Evolutionary conservation across 2,329 filamentous ascomycete genomes (phyloP).

Genomic region (Sporothrix inflata): DNA sequence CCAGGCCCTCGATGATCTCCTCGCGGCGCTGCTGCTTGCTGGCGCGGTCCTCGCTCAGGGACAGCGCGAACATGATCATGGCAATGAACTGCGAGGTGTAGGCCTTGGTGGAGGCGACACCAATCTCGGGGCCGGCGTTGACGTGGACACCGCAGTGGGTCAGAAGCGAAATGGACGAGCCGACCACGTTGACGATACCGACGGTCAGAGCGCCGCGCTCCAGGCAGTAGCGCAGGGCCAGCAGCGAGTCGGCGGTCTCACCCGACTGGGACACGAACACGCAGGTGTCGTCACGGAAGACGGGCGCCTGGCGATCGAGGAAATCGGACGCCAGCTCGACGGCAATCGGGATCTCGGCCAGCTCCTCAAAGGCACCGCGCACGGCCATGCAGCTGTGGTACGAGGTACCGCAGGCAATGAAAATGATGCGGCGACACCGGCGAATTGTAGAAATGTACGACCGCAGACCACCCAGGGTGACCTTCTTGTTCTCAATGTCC

Average conservation of each 20-base stretch:
- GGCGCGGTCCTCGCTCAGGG: constrained; percentile 91
- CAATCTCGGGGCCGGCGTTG: constrained; percentile 97
- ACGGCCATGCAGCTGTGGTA: constrained; percentile 99
- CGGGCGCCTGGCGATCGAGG: constrained; percentile 91
- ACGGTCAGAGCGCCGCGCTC: constrained; percentile 97
- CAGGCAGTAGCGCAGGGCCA: constrained; percentile 96
- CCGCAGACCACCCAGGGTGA: constrained; percentile 92
- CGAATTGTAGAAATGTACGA: constrained; percentile 97
- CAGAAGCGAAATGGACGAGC: constrained; percentile 94
- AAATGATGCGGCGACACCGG: constrained; percentile 95
- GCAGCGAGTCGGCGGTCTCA: constrained; percentile 95
- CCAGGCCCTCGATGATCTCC: constrained; percentile 94
- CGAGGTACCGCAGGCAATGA: constrained; percentile 97
- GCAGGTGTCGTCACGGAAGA: constrained; percentile 99
- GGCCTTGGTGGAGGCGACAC: constrained; percentile 98
- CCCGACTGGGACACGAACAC: constrained; percentile 99
- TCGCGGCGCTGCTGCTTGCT: constrained; percentile 90
- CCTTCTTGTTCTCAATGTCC: constrained; percentile 88
- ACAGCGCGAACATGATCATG: constrained; percentile 99
- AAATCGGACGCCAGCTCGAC: constrained; percentile 98
- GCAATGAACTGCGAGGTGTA: constrained; percentile 99
- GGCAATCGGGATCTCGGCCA: constrained; percentile 95
- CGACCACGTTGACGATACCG: constrained; percentile 97
- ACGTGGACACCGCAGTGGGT: constrained; percentile 99
- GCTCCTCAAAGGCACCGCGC: constrained; percentile 94